Percentiles rank a stretch among this genome's conserved stretches.
Evolutionary conservation across 192 early-diverging fungal species (phyloP).

Genomic region (Glomus cerebriforme): DNA sequence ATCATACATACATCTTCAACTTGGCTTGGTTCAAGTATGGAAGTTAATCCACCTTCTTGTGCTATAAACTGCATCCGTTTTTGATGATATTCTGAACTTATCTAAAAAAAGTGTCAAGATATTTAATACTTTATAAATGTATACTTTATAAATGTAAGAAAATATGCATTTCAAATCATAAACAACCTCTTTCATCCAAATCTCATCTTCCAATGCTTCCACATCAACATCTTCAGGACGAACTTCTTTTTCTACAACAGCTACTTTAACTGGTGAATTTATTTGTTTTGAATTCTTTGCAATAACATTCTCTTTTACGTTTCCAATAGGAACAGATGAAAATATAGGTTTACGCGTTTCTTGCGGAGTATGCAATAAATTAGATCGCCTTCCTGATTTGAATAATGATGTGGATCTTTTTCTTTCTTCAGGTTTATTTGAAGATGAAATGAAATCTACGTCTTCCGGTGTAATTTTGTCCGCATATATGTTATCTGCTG

Average conservation of each 20-base stretch:
- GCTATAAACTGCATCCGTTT: slow-evolving; percentile 6
- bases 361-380: neutral
- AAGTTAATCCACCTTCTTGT: slow-evolving; percentile 4
- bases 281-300: neutral
- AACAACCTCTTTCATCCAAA: slow-evolving; percentile 16
- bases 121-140: neutral
- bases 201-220: slow-evolving; percentile 12
- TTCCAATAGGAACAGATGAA: neutral
- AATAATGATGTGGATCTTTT: neutral
- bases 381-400: neutral
- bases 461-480: neutral
- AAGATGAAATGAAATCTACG: neutral
- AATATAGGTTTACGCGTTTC: neutral
- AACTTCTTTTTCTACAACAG: neutral
- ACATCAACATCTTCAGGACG: neutral
- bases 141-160: too few relatives aligned
- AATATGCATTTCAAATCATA: neutral
- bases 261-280: neutral
- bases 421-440: neutral
- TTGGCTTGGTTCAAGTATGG: neutral
- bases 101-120: neutral
- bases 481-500: neutral
- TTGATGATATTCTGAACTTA: slow-evolving; percentile 19
- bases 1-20: neutral
- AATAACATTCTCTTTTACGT: neutral